Percentiles rank a stretch among this genome's conserved stretches.
These are phyloP conservation scores for Peniophora sp. DNA, from an alignment of 1,284 basidiomycete genomes.

Conservation along the genomic window DNA sequence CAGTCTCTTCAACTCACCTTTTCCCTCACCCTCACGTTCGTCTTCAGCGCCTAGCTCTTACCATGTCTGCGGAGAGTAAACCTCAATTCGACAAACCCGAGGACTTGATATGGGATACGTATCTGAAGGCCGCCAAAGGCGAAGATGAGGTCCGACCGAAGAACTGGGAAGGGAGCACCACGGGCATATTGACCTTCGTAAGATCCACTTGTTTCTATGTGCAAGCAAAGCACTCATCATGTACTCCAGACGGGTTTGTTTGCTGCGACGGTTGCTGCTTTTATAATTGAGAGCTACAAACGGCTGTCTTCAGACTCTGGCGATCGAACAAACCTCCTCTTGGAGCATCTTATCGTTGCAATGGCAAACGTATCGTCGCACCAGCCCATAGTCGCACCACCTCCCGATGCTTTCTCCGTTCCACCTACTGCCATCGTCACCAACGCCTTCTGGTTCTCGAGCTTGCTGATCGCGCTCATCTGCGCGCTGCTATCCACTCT, in stretches of 20 bases:
- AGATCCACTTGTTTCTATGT: neutral
- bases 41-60: no score
- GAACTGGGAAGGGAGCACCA: neutral
- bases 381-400: neutral
- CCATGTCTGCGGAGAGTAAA: no score
- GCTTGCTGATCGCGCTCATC: neutral
- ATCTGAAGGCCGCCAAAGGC: neutral
- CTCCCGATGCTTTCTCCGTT: neutral
- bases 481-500: slow-evolving; percentile 1
- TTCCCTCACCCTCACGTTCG: no score
- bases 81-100: no score
- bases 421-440: neutral
- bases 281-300: neutral
- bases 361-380: neutral
- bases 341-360: neutral
- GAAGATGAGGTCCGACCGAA: neutral
- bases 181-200: neutral
- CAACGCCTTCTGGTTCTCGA: slow-evolving; percentile 4
- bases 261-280: neutral
- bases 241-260: neutral
- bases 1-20: no score
- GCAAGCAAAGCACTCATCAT: neutral
- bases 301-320: neutral
- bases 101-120: neutral
- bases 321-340: neutral